Evolutionary conservation across 2,329 filamentous ascomycete species (phyloP), one percentile per base, ranked within the genome.

Genomic region (Phaeosphaeriaceae sp.): DNA sequence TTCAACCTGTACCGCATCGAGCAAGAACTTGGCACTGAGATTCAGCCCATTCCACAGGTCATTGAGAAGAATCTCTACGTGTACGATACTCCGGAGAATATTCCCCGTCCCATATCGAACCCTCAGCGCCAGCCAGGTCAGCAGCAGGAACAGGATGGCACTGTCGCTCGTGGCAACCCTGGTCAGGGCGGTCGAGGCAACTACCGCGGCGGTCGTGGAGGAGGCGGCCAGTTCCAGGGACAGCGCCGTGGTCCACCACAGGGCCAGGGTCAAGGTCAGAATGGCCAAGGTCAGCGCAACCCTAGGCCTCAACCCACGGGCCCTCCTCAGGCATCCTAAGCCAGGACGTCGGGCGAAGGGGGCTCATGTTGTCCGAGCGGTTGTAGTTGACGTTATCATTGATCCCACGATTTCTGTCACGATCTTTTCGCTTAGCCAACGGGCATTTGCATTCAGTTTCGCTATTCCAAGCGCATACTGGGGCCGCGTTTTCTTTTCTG

Each of bases 1-100:
- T 98, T 97, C 86, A 99, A 98, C 79, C 86, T 99, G 21, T 99
- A 99, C 84, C 96, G 96, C 78, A 99, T 99, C 69, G 95, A 99
- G 80, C 91, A 96, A 70, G 95, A 99, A 74, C 85, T 99, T 43
- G 95, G 95, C 53, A 99, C 95, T 7, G 95, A 99, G 80, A 99
- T 99, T 61, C 92, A 95, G 75, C 90, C 95, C n/a, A 99, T 99
- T 72, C 95, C 95, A 19, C 86, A 89, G 53, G 91, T 88, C 68
- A 99, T 99, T 66, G 95, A 99, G 83, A 98, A 97, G 86, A 96
- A 91, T 65, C 88, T 99, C 40, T 99, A 99, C 77, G 95, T 99
- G 52, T 99, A 99, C 78, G 96, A 99, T 64, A 92, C 94, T 63
- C 95, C 95, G 0, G 94, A 99, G 73, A 94, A 86, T 58, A 98